Evolutionary conservation across 495 filamentous ascomycete genomes (phyloP), one percentile per base, ranked within the genome.

Genomic region (Aspergillus taichungensis): DNA sequence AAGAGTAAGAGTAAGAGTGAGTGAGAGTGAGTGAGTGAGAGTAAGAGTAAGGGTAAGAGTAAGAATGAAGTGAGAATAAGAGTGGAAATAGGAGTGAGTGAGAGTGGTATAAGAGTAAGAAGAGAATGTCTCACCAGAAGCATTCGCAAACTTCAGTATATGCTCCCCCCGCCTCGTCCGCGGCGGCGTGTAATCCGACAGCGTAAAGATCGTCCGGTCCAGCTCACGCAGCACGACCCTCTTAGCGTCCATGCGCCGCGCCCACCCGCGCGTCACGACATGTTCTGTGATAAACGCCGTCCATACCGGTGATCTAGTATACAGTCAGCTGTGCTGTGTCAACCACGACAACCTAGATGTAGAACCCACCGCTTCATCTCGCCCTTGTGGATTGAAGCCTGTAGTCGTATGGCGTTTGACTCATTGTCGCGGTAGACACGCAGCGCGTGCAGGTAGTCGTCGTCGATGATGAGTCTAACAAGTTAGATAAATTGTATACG

Each of bases 251-350:
- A 65, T 58, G 3, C 63, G 66, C 6, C 66, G 68, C 13, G 86
- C 59, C 83, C 83, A 87, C 2, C 64, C 67, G 1, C 68, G 66
- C 3, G 75, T 76, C 14, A 64, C 65, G 11, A 78, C 71, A 39
- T 77, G 68, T 11, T 77, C 68, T 0, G 83, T 85, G 29, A 87
- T 78, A 52, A 87, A 89, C 0, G 84, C 83, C 5, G 82, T 87
- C 85, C 85, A 89, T 13, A 87, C 76, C 0, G 85, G 85, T 2
- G 66, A 61, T 13, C 70, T 75, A 46, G n/a, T 31, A 13, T 36
- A 11, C 32, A 37, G 37, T 41, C 24, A 35, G 24, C 34, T 30
- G 10, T 8, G 8, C 8, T 9, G 10, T 10, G 5, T 33, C n/a
- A n/a, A n/a, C n/a, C n/a, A n/a, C n/a, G n/a, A n/a, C n/a, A n/a